A percentile compares a stretch with the other conserved stretches of the same genome.
These are phyloP conservation scores for Salix suchowensis DNA, from an alignment of 345 rosid genomes.

Conservation along the genomic window DNA sequence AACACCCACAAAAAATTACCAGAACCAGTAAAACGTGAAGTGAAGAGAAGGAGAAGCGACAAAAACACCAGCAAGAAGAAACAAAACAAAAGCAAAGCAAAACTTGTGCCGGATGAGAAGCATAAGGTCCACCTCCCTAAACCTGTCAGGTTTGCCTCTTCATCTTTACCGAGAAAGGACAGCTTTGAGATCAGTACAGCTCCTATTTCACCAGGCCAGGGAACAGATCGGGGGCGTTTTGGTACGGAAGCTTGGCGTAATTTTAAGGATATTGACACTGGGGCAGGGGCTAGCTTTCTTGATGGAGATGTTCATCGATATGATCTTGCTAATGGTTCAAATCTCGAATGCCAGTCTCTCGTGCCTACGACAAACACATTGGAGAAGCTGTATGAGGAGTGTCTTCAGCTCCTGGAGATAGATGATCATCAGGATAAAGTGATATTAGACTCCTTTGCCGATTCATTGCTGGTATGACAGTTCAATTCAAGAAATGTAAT, in stretches of 20 bases:
- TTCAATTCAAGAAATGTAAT: too few relatives aligned
- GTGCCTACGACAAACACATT: constrained; percentile 13
- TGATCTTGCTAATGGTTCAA: constrained; percentile 20
- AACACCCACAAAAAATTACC: constrained; percentile 32
- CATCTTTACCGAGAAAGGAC: constrained; percentile 29
- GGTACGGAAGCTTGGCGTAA: constrained; percentile 11
- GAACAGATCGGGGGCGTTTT: constrained; percentile 1
- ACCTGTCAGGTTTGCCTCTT: constrained; percentile 35
- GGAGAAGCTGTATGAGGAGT: constrained; percentile 43
- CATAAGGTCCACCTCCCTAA: constrained; percentile 47
- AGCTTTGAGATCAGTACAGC: constrained; percentile 22
- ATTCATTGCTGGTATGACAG: constrained; percentile 25
- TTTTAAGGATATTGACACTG: constrained; percentile 4
- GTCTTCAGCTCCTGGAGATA: constrained; percentile 34
- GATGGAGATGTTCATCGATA: constrained; percentile 6
- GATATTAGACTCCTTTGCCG: constrained; percentile 30
- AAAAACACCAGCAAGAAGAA: constrained; percentile 6
- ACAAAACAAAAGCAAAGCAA: background rate
- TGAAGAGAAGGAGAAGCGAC: background rate
- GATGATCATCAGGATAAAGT: constrained; percentile 21
- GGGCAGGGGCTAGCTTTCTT: constrained; percentile 14
- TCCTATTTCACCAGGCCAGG: constrained; percentile 14
- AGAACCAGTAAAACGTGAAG: background rate
- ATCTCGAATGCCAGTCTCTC: constrained; percentile 25
- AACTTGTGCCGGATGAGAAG: constrained; percentile 5